phyloP scores from a whole-genome alignment of 176 grass and related monocot genomes.

The Avena sativa region DNA sequence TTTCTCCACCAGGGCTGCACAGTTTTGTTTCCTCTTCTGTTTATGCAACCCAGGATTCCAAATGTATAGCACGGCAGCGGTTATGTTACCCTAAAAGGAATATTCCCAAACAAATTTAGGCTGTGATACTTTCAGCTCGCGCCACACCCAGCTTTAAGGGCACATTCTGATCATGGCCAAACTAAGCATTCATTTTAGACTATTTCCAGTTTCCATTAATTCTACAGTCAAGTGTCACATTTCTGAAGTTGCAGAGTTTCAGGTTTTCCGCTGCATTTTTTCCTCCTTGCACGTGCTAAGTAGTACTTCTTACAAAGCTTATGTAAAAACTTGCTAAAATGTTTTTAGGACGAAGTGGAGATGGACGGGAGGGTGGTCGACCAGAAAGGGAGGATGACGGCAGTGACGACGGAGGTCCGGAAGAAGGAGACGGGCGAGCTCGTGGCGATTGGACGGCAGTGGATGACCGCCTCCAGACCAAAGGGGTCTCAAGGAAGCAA shows the following conservation, averaged over 20 bases:
- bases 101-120: background rate
- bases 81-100: background rate
- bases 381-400: slow-evolving; percentile 67
- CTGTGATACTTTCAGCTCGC: background rate
- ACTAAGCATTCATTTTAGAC: background rate
- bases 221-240: background rate
- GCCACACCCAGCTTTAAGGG: slow-evolving; percentile 5
- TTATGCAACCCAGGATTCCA: too few relatives aligned
- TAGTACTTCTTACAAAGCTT: background rate
- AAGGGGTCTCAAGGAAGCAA: slow-evolving; percentile 56
- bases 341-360: slow-evolving; percentile 70
- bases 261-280: background rate
- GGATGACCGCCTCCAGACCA: slow-evolving; percentile 66
- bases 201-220: background rate
- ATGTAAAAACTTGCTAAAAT: background rate
- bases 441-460: slow-evolving; percentile 68
- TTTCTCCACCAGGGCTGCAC: background rate
- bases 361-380: slow-evolving; percentile 66
- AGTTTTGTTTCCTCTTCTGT: background rate
- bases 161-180: slow-evolving; percentile 2
- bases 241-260: too few relatives aligned
- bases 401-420: slow-evolving; percentile 59
- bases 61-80: background rate
- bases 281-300: background rate
- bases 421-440: slow-evolving; percentile 63